These are phyloP conservation scores for Acacia confusa DNA, from an alignment of 306 rosid species.

Conservation along the genomic window DNA sequence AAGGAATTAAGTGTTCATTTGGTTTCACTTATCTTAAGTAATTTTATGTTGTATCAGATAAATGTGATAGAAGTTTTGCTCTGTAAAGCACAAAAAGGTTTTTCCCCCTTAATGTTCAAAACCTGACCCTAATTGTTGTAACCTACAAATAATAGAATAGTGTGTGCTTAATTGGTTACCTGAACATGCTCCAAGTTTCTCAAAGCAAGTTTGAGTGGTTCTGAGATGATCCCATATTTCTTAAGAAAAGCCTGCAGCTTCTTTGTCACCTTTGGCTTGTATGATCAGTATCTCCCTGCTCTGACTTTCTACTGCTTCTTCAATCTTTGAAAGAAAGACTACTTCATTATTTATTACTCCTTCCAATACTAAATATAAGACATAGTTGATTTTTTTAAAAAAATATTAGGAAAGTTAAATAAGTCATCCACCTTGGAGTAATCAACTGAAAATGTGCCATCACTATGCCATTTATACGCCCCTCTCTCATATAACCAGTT, in stretches of 20 bases:
- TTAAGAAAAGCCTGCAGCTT: conserved; percentile 72
- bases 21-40: no score
- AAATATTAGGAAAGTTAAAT: no score
- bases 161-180: conserved; percentile 38
- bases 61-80: no score
- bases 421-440: conserved; percentile 61
- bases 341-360: background rate
- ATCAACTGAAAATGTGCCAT: conserved; percentile 71
- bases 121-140: background rate
- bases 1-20: background rate
- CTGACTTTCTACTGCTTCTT: conserved; percentile 78
- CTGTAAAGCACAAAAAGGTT: no score
- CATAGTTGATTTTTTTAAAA: no score
- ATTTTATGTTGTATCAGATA: no score
- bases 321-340: conserved; percentile 49
- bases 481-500: conserved; percentile 83
- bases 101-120: no score
- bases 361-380: no score
- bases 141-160: background rate
- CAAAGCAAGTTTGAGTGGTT: conserved; percentile 67
- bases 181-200: conserved; percentile 67
- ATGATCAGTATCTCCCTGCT: conserved; percentile 83
- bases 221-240: conserved; percentile 53
- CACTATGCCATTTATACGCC: conserved; percentile 63
- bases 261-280: conserved; percentile 90